Evolutionary conservation across 192 early-diverging fungal genomes (phyloP).

Genomic region (Coemansia sp.): DNA sequence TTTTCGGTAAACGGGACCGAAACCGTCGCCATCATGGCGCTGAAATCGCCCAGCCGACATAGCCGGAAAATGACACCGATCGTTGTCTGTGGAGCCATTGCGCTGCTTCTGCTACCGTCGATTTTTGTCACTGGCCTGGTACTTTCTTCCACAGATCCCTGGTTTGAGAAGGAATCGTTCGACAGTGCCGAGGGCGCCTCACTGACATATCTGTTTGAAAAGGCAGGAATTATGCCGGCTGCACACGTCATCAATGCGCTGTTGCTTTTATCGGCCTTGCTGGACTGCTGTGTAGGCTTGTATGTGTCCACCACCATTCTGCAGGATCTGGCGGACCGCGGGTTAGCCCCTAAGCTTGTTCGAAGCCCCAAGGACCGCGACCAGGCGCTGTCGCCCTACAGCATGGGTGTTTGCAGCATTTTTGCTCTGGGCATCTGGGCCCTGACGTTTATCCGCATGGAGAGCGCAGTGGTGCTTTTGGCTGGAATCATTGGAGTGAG

Average conservation of each 20-base stretch:
- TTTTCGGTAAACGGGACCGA: constrained; percentile 20
- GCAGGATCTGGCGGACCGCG: constrained; percentile 16
- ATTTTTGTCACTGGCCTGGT: constrained; percentile 23
- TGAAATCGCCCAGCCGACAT: constrained; percentile 9
- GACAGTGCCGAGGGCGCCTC: constrained; percentile 12
- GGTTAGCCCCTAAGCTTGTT: constrained; percentile 14
- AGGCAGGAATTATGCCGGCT: constrained; percentile 11
- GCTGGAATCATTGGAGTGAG: constrained; percentile 15
- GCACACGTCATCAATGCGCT: constrained; percentile 20
- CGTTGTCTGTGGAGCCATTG: constrained; percentile 8
- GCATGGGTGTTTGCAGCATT: constrained; percentile 12
- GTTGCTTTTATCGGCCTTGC: constrained; percentile 10
- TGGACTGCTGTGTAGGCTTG: constrained; percentile 20
- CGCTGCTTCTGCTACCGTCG: constrained; percentile 10
- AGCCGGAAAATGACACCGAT: constrained; percentile 8
- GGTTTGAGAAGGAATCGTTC: constrained; percentile 4
- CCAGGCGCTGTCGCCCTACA: constrained; percentile 6
- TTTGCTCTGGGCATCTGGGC: constrained; percentile 15
- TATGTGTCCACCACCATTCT: constrained; percentile 12
- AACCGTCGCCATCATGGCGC: constrained; percentile 10
- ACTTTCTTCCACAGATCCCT: constrained; percentile 5
- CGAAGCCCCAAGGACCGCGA: constrained; percentile 1
- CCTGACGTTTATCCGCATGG: constrained; percentile 8
- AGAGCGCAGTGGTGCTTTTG: constrained; percentile 9
- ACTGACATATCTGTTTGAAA: constrained; percentile 20